Evolutionary conservation across 345 rosid species (phyloP).

Genomic region (Carallia brachiata): DNA sequence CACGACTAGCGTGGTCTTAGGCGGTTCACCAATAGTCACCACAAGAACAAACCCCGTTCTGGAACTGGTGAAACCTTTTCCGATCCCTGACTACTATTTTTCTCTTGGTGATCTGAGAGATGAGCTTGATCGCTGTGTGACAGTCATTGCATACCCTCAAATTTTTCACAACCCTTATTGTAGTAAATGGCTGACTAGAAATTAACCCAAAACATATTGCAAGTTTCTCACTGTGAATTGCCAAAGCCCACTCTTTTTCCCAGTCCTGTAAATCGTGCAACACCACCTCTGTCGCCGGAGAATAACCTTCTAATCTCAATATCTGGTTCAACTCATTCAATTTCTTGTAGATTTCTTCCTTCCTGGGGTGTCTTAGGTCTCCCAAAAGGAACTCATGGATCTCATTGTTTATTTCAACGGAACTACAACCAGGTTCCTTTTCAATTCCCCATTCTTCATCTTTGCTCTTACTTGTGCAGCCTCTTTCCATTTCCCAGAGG

Average conservation of each 20-base stretch:
- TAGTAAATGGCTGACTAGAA: constrained; percentile 30
- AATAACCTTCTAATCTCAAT: constrained; percentile 36
- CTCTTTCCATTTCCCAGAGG: constrained; percentile 59
- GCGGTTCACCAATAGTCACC: constrained; percentile 35
- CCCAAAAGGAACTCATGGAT: constrained; percentile 60
- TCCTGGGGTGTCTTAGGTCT: constrained; percentile 48
- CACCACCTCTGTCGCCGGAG: constrained; percentile 33
- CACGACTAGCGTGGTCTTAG: background rate
- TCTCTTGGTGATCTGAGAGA: constrained; percentile 30
- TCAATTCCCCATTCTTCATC: constrained; percentile 53
- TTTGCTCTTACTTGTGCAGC: constrained; percentile 43
- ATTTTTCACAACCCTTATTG: constrained; percentile 38
- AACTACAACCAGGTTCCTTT: constrained; percentile 73
- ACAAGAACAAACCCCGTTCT: constrained; percentile 39
- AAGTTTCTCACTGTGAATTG: constrained; percentile 41
- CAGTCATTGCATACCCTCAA: constrained; percentile 42
- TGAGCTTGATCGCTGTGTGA: constrained; percentile 38
- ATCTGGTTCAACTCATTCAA: constrained; percentile 45
- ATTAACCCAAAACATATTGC: constrained; percentile 42
- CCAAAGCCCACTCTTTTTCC: constrained; percentile 39
- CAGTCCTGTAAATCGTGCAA: constrained; percentile 34
- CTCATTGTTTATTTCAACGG: constrained; percentile 48
- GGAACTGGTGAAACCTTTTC: constrained; percentile 41
- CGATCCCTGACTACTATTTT: constrained; percentile 42
- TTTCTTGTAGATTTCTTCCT: constrained; percentile 50